These are phyloP conservation scores for Citrus trifoliata DNA, from an alignment of 345 rosid genomes.

Conservation along the genomic window DNA sequence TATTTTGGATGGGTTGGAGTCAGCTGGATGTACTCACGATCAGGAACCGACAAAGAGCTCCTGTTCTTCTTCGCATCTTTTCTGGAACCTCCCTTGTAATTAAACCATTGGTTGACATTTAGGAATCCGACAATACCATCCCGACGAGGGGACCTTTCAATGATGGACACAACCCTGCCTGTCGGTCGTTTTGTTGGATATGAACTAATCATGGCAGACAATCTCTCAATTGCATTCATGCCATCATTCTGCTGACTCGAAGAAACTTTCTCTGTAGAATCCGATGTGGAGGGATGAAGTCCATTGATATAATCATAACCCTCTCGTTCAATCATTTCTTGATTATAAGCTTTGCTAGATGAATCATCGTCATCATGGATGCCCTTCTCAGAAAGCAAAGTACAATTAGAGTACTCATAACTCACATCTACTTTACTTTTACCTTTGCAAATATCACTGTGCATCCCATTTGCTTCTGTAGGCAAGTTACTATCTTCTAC, in stretches of 20 bases:
- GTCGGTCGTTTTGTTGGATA: conserved; percentile 78
- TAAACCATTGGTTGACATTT: conserved; percentile 57
- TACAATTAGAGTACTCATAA: conserved; percentile 16
- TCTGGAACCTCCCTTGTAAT: conserved; percentile 32
- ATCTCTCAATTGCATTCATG: conserved; percentile 42
- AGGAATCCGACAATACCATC: conserved; percentile 74
- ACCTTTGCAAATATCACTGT: conserved; percentile 27
- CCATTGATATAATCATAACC: conserved; percentile 23
- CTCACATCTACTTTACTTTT: conserved; percentile 29
- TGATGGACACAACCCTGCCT: conserved; percentile 70
- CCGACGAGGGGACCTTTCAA: conserved; percentile 60
- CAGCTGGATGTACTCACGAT: conserved; percentile 46
- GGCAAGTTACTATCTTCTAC: conserved; percentile 30
- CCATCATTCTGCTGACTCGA: conserved; percentile 27
- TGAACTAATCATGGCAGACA: conserved; percentile 49
- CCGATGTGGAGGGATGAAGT: conserved; percentile 20
- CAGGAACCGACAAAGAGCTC: conserved; percentile 27
- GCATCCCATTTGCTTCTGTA: conserved; percentile 24
- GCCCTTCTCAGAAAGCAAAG: conserved; percentile 15
- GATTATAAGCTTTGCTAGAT: conserved; percentile 20
- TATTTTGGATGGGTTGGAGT: conserved; percentile 67
- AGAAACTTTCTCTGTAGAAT: conserved; percentile 23
- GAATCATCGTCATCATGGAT: conserved; percentile 21
- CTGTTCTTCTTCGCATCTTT: conserved; percentile 40
- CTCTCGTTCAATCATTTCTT: conserved; percentile 10